Percentiles rank a stretch among this genome's conserved stretches.
Evolutionary conservation across 1,139 yeast genomes (phyloP).

Genomic region (Meyerozyma smithsonii): DNA sequence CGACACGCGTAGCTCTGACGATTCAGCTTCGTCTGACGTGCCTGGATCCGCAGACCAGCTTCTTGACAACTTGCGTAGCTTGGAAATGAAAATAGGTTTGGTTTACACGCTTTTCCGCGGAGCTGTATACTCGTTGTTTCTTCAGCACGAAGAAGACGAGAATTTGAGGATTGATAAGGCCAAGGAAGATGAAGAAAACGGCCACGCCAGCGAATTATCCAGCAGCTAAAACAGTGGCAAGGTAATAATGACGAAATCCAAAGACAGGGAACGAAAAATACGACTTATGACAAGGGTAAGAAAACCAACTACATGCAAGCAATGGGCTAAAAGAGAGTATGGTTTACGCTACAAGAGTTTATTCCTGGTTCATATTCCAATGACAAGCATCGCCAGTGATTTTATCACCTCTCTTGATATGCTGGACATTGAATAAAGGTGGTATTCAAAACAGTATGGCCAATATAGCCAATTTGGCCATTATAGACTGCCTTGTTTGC

Average conservation of each 20-base stretch:
- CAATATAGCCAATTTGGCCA: no score
- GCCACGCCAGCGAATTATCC: neutral
- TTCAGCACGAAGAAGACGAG: conserved; percentile 31
- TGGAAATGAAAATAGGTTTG: conserved; percentile 61
- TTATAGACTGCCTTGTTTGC: no score
- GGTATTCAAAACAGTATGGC: no score
- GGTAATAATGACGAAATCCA: neutral
- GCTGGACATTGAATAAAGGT: no score
- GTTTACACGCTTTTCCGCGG: conserved; percentile 65
- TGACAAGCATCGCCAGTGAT: neutral
- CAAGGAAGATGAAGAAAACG: conserved; percentile 3
- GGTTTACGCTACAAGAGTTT: no score
- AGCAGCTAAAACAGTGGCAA: neutral
- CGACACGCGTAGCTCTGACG: conserved; percentile 5
- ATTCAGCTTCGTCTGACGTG: conserved; percentile 3
- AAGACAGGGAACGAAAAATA: no score
- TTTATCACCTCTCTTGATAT: neutral
- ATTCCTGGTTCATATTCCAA: no score
- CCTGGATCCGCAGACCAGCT: conserved; percentile 25
- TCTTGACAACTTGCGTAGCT: conserved; percentile 46
- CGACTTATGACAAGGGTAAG: no score
- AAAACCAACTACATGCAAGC: no score
- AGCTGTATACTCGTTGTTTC: conserved; percentile 57
- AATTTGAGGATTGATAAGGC: conserved; percentile 6
- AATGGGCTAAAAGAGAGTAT: no score